Evolutionary conservation across 139 green algal species (phyloP).

Genomic region (Ulvella scutata): DNA sequence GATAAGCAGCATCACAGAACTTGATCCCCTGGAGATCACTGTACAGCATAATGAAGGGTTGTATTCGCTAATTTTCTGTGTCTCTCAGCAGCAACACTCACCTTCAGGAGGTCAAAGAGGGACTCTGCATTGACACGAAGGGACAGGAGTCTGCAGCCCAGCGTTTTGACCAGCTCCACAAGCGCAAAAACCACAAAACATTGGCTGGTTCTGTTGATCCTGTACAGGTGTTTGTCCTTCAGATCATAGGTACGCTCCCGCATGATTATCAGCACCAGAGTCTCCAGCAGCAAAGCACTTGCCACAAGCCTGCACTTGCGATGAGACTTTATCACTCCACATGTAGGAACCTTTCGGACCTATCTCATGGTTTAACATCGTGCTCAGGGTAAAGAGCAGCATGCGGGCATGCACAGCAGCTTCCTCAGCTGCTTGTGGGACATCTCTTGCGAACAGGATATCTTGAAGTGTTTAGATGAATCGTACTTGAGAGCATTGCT

Average conservation of each 20-base stretch:
- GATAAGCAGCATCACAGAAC: too few relatives aligned
- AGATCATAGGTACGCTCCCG: not conserved
- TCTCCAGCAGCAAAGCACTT: not conserved
- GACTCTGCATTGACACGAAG: not conserved
- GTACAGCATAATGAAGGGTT: too few relatives aligned
- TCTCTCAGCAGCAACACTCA: too few relatives aligned
- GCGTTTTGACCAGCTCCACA: not conserved
- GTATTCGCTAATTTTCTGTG: too few relatives aligned
- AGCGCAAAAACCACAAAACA: not conserved
- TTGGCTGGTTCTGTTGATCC: not conserved
- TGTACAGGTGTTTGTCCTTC: not conserved
- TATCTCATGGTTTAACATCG: not conserved
- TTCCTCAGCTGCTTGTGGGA: too few relatives aligned
- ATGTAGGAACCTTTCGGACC: not conserved
- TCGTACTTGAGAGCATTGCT: not conserved
- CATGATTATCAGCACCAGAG: not conserved
- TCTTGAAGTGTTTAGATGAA: too few relatives aligned
- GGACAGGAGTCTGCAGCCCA: not conserved
- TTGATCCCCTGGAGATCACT: too few relatives aligned
- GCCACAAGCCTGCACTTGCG: not conserved
- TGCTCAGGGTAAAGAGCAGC: not conserved
- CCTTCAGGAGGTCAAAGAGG: not conserved
- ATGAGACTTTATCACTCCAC: not conserved
- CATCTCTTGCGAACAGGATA: too few relatives aligned
- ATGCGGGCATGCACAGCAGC: too few relatives aligned